Base-by-base conservation (phyloP, 2,329 filamentous ascomycete genomes). In the Aspergillus novoparasiticus region DNA sequence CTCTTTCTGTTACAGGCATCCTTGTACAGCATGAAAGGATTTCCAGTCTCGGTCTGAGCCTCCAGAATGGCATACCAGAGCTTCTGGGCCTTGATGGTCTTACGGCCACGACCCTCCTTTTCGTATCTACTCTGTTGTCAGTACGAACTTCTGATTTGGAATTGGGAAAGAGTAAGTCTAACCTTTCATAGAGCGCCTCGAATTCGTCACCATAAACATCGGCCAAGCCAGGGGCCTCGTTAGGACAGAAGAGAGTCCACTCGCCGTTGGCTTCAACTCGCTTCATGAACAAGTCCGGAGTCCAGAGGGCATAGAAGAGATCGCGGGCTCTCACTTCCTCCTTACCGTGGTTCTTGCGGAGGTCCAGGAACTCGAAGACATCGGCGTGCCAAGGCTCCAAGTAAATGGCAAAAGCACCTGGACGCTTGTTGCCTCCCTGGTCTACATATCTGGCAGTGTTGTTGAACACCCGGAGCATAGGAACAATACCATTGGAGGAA, bases 11-110 rank as follows among this genome's bases (percentile, higher is more conserved):
- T 99, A 88, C 91, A 94, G 75, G 90, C 87, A 82, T 99, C 95
- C 86, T 99, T 99, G 89, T 99, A 99, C 64, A 98, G 89, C 93
- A 99, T 99, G 83, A 97, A 99, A 56, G 95, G 95, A 82, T 96
- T 98, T 72, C 95, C 95, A 53, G 95, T 99, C 88, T 99, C 95
- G 39, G 94, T 98, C 84, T 99, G 95, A 57, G 95, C 92, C 83
- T 99, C 95, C 55, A 99, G 87, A 69, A 99, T 97, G 70, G 94
- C 93, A 78, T 98, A 98, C 95, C 95, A 99, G 63, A 99, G 90
- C 87, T 99, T 99, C 86, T 99, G 95, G 28, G 95, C 95, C 81
- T 96, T 95, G 76, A 99, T 84, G 23, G 92, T 97, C 83, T 91
- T 90, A 69, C 94, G 93, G 68, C 95, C 94, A 73, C 91, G 89